Evolutionary conservation across 176 grass and related monocot species (phyloP), one percentile per base, ranked within the genome.

Genomic region (bread wheat (Triticum aestivum)): DNA sequence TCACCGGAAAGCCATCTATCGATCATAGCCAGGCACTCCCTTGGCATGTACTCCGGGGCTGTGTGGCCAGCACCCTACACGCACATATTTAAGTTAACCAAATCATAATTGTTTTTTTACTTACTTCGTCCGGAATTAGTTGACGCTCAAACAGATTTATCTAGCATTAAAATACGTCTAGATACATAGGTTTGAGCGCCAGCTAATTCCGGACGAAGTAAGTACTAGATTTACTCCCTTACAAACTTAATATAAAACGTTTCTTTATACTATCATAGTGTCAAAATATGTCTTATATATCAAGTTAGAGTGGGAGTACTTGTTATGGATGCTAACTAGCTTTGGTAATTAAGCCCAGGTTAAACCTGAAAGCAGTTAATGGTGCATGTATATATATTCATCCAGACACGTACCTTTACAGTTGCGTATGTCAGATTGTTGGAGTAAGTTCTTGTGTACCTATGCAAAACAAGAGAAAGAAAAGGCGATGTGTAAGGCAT

Each of bases 371-470:
- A 76, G n/a, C 32, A 58, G 1, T 17, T 52, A 52, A 9, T 52
- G 9, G 0, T 6, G 66, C 9, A 52, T 52, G 3, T 6, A 37
- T 11, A 11, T 13, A 45, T 72, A 10, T 47, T 47, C 11, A 47
- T 47, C 1, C 11, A 47, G 9, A 51, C 26, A 79, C 39, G 37
- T 84, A 97, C 95, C 92, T 97, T 97, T 0, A 97, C 87, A 10
- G 95, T 93, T 30, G 87, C 92, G 27, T 87, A 93, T 67, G 89
- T 95, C 11, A 97, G 41, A 77, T 95, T 91, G 29, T 90, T 86
- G 17, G 89, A 91, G 67, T 95, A 95, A 63, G 78, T 74, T 33
- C 52, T 89, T 45, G 87, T 98, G 70, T 74, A 98, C 18, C 93
- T 98, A 23, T 64, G 42, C 5, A 63, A 62, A 47, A 12, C 33